Evolutionary conservation across 2,329 filamentous ascomycete species (phyloP).

Genomic region (Clarireedia monteithiana): DNA sequence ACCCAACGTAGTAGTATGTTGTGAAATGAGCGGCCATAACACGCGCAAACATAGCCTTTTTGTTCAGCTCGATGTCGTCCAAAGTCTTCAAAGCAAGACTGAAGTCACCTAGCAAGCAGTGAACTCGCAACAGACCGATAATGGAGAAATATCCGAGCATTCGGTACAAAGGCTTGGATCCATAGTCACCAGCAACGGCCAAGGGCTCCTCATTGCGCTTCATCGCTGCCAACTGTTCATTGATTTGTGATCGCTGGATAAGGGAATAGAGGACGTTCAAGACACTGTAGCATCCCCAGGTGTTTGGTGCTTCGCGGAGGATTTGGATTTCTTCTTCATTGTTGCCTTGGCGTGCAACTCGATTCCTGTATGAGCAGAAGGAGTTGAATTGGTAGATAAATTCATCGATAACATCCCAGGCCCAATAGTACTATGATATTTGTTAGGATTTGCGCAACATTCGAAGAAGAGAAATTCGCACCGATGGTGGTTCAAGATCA

Average conservation of each 20-base stretch:
- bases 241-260: constrained; percentile 97
- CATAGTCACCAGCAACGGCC: constrained; percentile 89
- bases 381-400: constrained; percentile 99
- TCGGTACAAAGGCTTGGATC: constrained; percentile 86
- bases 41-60: constrained; percentile 99
- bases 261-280: constrained; percentile 99
- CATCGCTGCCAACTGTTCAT: constrained; percentile 90
- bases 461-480: constrained; percentile 42
- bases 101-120: constrained; percentile 95
- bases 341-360: constrained; percentile 72
- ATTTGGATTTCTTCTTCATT: constrained; percentile 90
- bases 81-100: constrained; percentile 97
- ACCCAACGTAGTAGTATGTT: constrained; percentile 99
- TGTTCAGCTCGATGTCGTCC: constrained; percentile 99
- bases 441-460: constrained; percentile 15
- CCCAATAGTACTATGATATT: constrained; percentile 81
- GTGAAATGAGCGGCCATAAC: constrained; percentile 99
- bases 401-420: constrained; percentile 99
- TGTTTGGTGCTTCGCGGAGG: constrained; percentile 94
- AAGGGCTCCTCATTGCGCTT: constrained; percentile 88
- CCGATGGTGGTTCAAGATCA: constrained; percentile 91
- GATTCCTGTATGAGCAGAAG: constrained; percentile 94
- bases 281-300: constrained; percentile 98
- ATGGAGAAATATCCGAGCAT: constrained; percentile 99
- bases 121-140: constrained; percentile 90